Base-by-base conservation (phyloP, 2,329 filamentous ascomycete species). In the Huntiella omanensis region DNA sequence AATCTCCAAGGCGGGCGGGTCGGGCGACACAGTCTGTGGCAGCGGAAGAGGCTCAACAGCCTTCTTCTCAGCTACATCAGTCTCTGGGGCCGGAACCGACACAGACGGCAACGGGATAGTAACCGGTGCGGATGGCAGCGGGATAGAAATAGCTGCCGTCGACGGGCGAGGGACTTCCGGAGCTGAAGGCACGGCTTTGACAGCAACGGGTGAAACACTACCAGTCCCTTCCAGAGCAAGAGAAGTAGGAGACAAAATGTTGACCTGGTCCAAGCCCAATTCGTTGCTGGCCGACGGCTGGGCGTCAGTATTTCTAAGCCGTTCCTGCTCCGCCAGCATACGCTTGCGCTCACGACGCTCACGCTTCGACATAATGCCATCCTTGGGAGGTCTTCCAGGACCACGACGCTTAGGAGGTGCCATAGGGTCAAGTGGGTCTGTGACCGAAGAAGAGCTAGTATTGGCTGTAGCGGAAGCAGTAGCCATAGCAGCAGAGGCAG, bases 331-430 rank as follows among this genome's bases (percentile, higher is more conserved):
- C 46, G 62, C 59, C 5, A 50, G 36, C 43, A 49, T 47, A 58
- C 78, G 80, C 61, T 78, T 75, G 5, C 77, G 68, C 41, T 76
- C 59, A 13, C 75, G 68, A 53, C 78, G 70, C 55, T 86, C 79
- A 48, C 83, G 69, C 61, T 86, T 86, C 1, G 82, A 87, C 75
- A 86, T 83, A 57, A 85, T 71, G 22, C 83, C 83, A 55, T 87
- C 82, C 63, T 87, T 87, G 0, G 83, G 83, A 15, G 83, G 83
- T 45, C 83, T 67, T n/a, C 83, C 83, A 7, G 83, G 83, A 11
- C 83, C 83, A 53, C 82, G 76, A 52, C 80, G 78, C 60, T 75
- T 48, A 0, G 42, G 42, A 11, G 41, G 46, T 35, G 41, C 40
- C 40, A 35, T 47, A 4, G 33, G 45, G 17, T 47, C 45, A 16